Evolutionary conservation across 345 rosid genomes (phyloP).

Genomic region (Eucalyptus virginea): DNA sequence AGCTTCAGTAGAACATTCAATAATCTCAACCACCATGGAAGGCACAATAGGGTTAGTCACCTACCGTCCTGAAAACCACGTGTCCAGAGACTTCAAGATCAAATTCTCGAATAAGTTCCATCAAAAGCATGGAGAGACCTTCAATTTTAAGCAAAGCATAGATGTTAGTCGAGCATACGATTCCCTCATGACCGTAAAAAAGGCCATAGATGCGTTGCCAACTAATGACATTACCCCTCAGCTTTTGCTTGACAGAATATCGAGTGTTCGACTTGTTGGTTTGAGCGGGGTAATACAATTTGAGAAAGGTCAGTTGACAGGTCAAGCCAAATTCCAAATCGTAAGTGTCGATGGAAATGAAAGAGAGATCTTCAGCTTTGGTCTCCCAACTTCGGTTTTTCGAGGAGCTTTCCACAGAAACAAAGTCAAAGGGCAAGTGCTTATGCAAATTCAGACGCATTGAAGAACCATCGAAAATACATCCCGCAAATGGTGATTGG

Average conservation of each 20-base stretch:
- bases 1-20: not conserved
- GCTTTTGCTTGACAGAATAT: not conserved
- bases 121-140: conserved; percentile 7
- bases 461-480: conserved; percentile 24
- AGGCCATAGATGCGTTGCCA: not conserved
- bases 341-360: conserved; percentile 26
- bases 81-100: conserved; percentile 1
- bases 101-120: conserved; percentile 2
- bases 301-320: not conserved
- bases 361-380: conserved; percentile 28
- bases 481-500: conserved; percentile 15
- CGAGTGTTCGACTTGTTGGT: conserved; percentile 14
- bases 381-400: conserved; percentile 21
- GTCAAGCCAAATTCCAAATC: not conserved
- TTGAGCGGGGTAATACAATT: conserved; percentile 28
- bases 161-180: conserved; percentile 28
- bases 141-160: conserved; percentile 14
- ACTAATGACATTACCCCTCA: not conserved
- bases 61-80: not conserved
- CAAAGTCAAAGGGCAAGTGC: not conserved
- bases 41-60: conserved; percentile 36
- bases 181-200: conserved; percentile 2
- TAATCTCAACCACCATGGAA: conserved; percentile 23
- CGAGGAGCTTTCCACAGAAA: not conserved
- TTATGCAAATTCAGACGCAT: not conserved